These are phyloP conservation scores for Pseudogymnoascus sp. DNA, from an alignment of 2,329 filamentous ascomycete genomes.

Conservation along the genomic window DNA sequence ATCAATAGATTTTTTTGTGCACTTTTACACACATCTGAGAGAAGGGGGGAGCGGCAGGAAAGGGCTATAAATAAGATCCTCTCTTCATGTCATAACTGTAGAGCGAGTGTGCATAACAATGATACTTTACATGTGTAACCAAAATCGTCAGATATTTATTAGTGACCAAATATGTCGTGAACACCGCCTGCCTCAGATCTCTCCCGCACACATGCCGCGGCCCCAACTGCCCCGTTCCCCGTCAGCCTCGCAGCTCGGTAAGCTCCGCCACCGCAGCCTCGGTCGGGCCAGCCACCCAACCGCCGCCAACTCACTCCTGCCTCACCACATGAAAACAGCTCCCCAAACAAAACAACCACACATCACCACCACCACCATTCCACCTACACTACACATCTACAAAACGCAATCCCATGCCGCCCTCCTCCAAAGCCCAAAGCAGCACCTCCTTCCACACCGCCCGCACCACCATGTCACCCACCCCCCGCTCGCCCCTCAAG, in stretches of 20 bases:
- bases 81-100: constrained; percentile 8
- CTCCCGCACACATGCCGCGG: neutral
- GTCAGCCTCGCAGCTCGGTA: constrained; percentile 4
- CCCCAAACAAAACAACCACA: neutral
- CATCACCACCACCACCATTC: neutral
- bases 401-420: neutral
- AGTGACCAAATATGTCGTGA: neutral
- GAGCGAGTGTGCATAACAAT: constrained; percentile 9
- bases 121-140: constrained; percentile 7
- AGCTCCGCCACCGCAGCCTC: neutral
- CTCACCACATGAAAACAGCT: neutral
- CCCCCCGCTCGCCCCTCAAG: constrained; percentile 42
- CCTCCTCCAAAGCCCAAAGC: constrained; percentile 5
- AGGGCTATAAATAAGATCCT: constrained; percentile 2
- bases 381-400: neutral
- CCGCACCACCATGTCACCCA: constrained; percentile 13
- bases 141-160: neutral
- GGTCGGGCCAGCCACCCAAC: neutral
- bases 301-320: neutral
- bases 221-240: neutral
- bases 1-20: neutral
- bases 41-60: neutral
- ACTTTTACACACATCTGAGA: neutral
- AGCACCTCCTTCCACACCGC: constrained; percentile 7
- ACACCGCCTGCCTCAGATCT: neutral